Base-by-base conservation (phyloP, 1,284 basidiomycete genomes). In the Puccinia coronata region DNA sequence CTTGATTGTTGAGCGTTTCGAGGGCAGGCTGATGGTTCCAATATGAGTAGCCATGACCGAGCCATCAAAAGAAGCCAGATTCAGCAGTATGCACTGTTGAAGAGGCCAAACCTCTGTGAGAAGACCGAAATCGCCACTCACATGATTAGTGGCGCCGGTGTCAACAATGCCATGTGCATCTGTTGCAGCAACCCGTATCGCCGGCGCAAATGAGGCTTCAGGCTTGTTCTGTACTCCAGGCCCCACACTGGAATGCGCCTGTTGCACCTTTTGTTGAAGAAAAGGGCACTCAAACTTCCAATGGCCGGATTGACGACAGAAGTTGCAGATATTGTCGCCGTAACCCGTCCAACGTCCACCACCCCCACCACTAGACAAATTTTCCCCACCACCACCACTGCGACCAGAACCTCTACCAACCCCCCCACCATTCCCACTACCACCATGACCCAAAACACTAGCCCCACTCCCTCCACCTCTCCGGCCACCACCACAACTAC, bases 131-230 rank as follows among this genome's bases (percentile, higher is more conserved):
- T 41, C 34, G 25, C 65, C 65, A 67, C 65, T 67, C 65, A 67
- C 65, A 67, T 67, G 65, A 47, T 41, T 67, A n/a, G 36, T 41
- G 36, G 65, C 36, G 65, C 65, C 65, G 65, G 31, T 67, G 65
- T 67, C 65, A 67, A 67, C 65, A 67, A 41, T 41, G 43, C 65
- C 43, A 41, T n/a, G 20, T 41, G 65, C 43, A 47, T 47, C 43
- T 41, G 39, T 25, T 41, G 39, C 43, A 67, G 65, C 65, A 67
- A 67, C 65, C 43, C 65, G 43, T 67, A 67, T 67, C n/a, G 65
- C 65, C 65, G 43, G 65, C 65, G 36, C 65, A 67, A 6, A 23
- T n/a, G 36, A 25, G 20, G 25, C 65, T 41, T 41, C 43, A 67
- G 65, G 65, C 25, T 59, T 67, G 2, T 41, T 67, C 20, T 23